Percentiles rank a stretch among this genome's conserved stretches.
Evolutionary conservation across 2,329 filamentous ascomycete species (phyloP).

Genomic region (Aspergillus niger): DNA sequence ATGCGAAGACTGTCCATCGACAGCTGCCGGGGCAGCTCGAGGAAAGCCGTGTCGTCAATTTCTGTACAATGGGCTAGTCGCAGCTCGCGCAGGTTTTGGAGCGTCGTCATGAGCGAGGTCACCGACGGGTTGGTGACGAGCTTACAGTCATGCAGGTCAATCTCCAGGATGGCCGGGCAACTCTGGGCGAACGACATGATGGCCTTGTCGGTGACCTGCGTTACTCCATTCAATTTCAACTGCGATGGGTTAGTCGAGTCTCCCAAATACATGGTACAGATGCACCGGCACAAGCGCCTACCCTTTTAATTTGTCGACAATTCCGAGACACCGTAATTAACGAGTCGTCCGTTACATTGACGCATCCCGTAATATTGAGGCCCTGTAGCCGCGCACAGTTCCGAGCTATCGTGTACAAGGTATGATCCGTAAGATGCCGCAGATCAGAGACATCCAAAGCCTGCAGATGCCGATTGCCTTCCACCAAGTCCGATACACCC

Average conservation of each 20-base stretch:
- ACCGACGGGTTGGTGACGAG: slow-evolving; percentile 81
- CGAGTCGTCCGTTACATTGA: slow-evolving; percentile 81
- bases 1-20: slow-evolving; percentile 88
- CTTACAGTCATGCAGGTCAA: slow-evolving; percentile 85
- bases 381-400: slow-evolving; percentile 87
- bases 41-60: slow-evolving; percentile 85
- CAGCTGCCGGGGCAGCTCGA: slow-evolving; percentile 68
- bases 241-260: slow-evolving; percentile 39
- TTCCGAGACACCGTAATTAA: slow-evolving; percentile 76
- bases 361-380: slow-evolving; percentile 86
- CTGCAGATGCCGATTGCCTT: slow-evolving; percentile 76
- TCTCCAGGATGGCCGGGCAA: slow-evolving; percentile 92
- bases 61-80: slow-evolving; percentile 81
- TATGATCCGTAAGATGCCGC: slow-evolving; percentile 76
- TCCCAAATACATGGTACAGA: background rate
- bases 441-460: slow-evolving; percentile 88
- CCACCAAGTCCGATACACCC: slow-evolving; percentile 76
- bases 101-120: slow-evolving; percentile 74
- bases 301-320: slow-evolving; percentile 84
- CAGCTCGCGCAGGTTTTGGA: slow-evolving; percentile 84
- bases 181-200: slow-evolving; percentile 83
- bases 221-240: slow-evolving; percentile 92
- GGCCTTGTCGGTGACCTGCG: slow-evolving; percentile 78
- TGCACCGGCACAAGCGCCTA: slow-evolving; percentile 47
- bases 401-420: slow-evolving; percentile 74